These are phyloP conservation scores for Pugionium cornutum DNA, from an alignment of 345 rosid species.

Conservation along the genomic window DNA sequence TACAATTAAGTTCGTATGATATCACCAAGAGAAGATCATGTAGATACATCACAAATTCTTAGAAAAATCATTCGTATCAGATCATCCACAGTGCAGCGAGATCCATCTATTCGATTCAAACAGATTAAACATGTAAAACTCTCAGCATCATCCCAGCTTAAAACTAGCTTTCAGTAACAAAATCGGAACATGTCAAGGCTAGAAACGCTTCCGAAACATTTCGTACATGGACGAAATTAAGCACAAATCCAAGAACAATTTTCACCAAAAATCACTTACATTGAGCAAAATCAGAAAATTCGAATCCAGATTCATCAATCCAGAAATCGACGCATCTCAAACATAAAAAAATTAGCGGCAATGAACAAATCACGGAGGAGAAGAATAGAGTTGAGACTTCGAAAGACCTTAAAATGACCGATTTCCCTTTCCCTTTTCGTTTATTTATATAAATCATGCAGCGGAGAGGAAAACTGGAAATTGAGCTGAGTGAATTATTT, in stretches of 20 bases:
- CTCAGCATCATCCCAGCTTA: not conserved
- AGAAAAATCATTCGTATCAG: no score
- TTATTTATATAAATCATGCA: no score
- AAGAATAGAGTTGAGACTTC: not conserved
- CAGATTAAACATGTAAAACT: no score
- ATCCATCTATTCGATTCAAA: not conserved
- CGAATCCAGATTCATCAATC: slow-evolving; percentile 16
- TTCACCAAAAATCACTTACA: slow-evolving; percentile 14
- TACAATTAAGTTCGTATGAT: no score
- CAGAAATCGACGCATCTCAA: no score
- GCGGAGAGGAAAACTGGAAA: not conserved
- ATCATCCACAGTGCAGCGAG: not conserved
- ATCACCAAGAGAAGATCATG: no score
- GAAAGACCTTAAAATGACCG: slow-evolving; percentile 1
- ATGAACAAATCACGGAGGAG: no score
- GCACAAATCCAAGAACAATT: slow-evolving; percentile 1
- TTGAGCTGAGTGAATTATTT: not conserved
- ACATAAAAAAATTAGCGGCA: no score
- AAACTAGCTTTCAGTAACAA: not conserved
- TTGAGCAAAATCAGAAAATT: slow-evolving; percentile 12
- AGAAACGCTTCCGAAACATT: not conserved
- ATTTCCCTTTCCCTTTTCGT: slow-evolving; percentile 6
- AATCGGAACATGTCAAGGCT: not conserved
- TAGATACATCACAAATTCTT: no score
- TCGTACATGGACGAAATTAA: not conserved